Base-by-base conservation (phyloP, 306 rosid species). In the Psophocarpus tetragonolobus region DNA sequence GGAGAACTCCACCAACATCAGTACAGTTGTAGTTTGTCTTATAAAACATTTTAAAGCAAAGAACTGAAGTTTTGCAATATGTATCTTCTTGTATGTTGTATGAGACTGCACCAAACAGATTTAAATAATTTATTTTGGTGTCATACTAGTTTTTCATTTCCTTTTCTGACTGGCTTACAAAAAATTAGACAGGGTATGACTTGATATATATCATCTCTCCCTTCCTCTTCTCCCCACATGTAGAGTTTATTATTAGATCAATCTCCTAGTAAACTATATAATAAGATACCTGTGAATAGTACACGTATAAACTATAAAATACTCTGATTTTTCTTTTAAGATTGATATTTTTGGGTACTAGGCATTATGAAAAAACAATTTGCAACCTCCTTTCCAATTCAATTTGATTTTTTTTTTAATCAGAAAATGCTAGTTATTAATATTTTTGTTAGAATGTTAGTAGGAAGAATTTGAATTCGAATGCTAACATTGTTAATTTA, bases 1-100 rank as follows among this genome's bases (percentile, higher is more conserved):
- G 86, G 86, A 88, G 86, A 91, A 74, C 80, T 90, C 90, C 17
- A 73, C 90, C 65, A 89, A 88, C 86, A 83, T 88, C 17, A 90
- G 84, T 62, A 74, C 85, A 1, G 90, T 88, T 30, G 79, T 89
- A 13, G 85, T 86, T 15, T 89, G 91, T 86, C 89, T 89, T 27
- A 75, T 87, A 39, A 82, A 93, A 87, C 89, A 87, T 85, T 89
- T 90, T 1, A 87, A 88, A 85, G 73, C 87, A 18, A 87, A 74
- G 69, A 15, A 62, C 0, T 62, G 86, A 87, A 79, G 57, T 73
- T 50, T 44, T 84, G 56, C 24, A 33, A 23, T 39, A 24, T 80
- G 79, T 48, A 79, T 50, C 26, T 64, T 30, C 45, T 72, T 35
- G 68, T 76, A 30, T 67, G 18, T 73, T 48, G 21, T n/a, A 44